Evolutionary conservation across 78 protist species (phyloP).

Genomic region (Emiliania huxleyi): DNA sequence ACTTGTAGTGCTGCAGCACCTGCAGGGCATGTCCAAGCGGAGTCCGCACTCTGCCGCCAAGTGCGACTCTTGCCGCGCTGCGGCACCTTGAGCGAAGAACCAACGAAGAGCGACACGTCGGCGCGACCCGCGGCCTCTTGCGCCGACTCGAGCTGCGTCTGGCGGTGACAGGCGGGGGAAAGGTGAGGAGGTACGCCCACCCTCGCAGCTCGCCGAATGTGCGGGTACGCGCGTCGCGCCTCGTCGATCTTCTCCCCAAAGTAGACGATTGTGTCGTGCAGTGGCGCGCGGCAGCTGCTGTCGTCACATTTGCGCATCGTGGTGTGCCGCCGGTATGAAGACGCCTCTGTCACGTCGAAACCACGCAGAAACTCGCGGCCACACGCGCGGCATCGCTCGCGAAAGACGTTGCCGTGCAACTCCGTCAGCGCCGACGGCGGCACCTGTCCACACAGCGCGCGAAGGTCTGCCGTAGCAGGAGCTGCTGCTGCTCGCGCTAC

Average conservation of each 20-base stretch:
- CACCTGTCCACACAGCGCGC: no score
- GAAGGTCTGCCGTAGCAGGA: no score
- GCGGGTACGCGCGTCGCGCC: no score
- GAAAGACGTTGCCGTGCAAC: constrained; percentile 48
- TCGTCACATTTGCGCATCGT: constrained; percentile 27
- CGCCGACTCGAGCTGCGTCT: not conserved
- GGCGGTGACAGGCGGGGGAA: no score
- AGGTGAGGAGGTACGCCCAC: no score
- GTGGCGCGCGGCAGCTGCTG: not conserved
- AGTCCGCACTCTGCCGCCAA: no score
- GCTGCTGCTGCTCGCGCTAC: no score
- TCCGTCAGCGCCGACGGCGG: not conserved
- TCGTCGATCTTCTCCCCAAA: constrained; percentile 54
- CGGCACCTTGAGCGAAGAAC: constrained; percentile 25
- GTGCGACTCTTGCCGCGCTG: not conserved
- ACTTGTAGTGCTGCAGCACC: not conserved
- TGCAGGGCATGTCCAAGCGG: constrained; percentile 33
- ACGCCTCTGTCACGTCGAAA: not conserved
- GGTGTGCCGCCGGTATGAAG: constrained; percentile 11
- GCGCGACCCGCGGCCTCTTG: not conserved
- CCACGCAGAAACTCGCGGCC: not conserved
- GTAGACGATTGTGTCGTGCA: constrained; percentile 57
- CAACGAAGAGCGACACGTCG: constrained; percentile 35
- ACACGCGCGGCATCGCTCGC: constrained; percentile 33
- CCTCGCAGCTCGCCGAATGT: no score